Conservation (phyloP, 2,329 filamentous ascomycete genomes). For the Penicillium griseofulvum region DNA sequence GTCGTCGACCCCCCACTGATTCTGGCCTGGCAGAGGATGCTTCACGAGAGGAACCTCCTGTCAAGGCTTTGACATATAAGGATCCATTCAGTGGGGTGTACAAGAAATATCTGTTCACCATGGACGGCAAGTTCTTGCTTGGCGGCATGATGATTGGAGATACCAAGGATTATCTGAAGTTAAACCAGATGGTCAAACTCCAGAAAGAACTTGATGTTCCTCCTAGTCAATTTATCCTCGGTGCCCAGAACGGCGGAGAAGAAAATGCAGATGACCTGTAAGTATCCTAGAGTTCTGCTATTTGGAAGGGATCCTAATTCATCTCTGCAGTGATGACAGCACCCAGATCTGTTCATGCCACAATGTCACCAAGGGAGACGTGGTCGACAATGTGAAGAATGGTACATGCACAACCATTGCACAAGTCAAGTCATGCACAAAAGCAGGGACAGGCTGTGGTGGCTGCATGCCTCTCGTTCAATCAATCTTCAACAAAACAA, state of each 20-base stretch:
- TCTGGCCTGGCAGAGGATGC: constrained; percentile 48
- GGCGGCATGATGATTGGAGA: constrained; percentile 99
- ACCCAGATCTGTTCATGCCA: constrained; percentile 91
- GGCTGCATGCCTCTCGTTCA: constrained; percentile 87
- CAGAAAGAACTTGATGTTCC: constrained; percentile 75
- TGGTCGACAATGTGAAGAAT: constrained; percentile 69
- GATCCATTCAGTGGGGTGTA: constrained; percentile 87
- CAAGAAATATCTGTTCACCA: constrained; percentile 89
- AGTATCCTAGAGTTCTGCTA: constrained; percentile 21
- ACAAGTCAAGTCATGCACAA: constrained; percentile 84
- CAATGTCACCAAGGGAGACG: constrained; percentile 83
- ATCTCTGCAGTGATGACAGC: constrained; percentile 60
- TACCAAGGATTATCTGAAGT: constrained; percentile 83
- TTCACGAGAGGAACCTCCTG: constrained; percentile 50
- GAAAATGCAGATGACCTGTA: constrained; percentile 71
- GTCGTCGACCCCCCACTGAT: constrained; percentile 43
- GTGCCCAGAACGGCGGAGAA: constrained; percentile 69
- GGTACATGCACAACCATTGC: constrained; percentile 77
- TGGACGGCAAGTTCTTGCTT: constrained; percentile 83
- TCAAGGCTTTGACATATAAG: constrained; percentile 83
- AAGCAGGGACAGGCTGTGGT: constrained; percentile 86
- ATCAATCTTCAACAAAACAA: constrained; percentile 84
- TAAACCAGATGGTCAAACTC: constrained; percentile 82
- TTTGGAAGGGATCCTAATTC: constrained; percentile 13
- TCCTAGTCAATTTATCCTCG: constrained; percentile 79